These are phyloP conservation scores for Zopfia rhizophila DNA, from an alignment of 2,329 filamentous ascomycete species.

Conservation along the genomic window DNA sequence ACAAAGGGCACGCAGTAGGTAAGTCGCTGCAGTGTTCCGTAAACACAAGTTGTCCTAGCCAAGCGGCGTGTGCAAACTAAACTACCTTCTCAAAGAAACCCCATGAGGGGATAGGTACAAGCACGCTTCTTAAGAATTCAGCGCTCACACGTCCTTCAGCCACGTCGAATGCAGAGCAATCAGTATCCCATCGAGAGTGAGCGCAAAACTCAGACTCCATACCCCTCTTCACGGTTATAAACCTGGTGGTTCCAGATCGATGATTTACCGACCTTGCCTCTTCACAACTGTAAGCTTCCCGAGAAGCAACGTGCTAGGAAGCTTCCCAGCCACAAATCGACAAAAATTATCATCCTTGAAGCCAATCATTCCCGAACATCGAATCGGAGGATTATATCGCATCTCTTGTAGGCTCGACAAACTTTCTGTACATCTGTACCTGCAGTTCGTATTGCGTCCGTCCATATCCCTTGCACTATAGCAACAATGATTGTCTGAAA, in stretches of 20 bases:
- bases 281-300: slow-evolving; percentile 5
- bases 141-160: slow-evolving; percentile 7
- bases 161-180: slow-evolving; percentile 11
- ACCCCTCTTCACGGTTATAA: slow-evolving; percentile 28
- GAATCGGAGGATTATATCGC: slow-evolving; percentile 14
- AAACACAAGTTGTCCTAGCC: no score
- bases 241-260: slow-evolving; percentile 22
- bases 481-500: slow-evolving; percentile 14
- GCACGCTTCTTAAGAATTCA: slow-evolving; percentile 10
- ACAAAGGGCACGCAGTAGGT: no score
- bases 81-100: neutral
- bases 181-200: slow-evolving; percentile 3
- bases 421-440: slow-evolving; percentile 15
- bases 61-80: slow-evolving; percentile 1
- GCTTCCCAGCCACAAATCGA: slow-evolving; percentile 8
- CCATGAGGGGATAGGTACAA: slow-evolving; percentile 4
- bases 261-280: slow-evolving; percentile 9
- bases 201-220: neutral
- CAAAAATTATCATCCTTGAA: slow-evolving; percentile 16
- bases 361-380: slow-evolving; percentile 8
- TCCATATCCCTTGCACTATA: slow-evolving; percentile 10
- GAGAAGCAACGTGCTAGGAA: slow-evolving; percentile 6
- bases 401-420: slow-evolving; percentile 8
- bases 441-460: slow-evolving; percentile 14
- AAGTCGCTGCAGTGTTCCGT: no score